Base-by-base conservation (phyloP, 257 asterid species). In the Echites panduratus region DNA sequence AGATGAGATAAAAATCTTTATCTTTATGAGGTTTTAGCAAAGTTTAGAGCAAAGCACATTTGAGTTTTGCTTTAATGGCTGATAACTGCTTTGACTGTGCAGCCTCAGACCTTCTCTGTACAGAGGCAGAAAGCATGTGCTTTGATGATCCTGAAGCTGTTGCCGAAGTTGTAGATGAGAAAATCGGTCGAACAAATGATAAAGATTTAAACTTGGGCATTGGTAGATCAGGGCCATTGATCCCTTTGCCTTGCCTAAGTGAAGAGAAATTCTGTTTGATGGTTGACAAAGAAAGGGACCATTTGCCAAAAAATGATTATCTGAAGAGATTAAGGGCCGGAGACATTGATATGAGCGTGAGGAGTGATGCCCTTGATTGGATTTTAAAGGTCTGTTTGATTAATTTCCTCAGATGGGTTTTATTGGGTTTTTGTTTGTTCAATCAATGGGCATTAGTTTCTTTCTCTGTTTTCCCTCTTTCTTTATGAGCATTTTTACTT, bases 321-420 rank as follows among this genome's bases (percentile, higher is more conserved):
- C 85, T 93, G 35, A 52, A 56, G 68, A 90, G 96, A 78, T 73
- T 93, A 82, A 93, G 87, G 80, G 74, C 49, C 76, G 97, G 97
- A n/a, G 90, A 85, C 68, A 74, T 89, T 80, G 95, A 90, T 82
- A 57, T 82, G 83, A 80, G 84, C 53, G 70, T 79, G 63, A 89
- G 98, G 82, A 84, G 76, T 54, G 86, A 82, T 65, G 89, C 96
- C 61, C 74, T 90, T 83, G 90, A 89, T 78, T 93, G 98, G 98
- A 89, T 89, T 85, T 68, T 81, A 78, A 90, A 90, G 96, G 98
- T 92, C 32, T 71, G 77, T 78, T 64, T 53, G 35, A 67, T 62
- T 78, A 50, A 17, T 69, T 20, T 72, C 58, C 52, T 66, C 68
- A 17, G 29, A 44, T 44, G 47, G 41, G 7, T 61, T 49, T 65